phyloP scores from a whole-genome alignment of 257 asterid genomes.

The Handroanthus guayacan region DNA sequence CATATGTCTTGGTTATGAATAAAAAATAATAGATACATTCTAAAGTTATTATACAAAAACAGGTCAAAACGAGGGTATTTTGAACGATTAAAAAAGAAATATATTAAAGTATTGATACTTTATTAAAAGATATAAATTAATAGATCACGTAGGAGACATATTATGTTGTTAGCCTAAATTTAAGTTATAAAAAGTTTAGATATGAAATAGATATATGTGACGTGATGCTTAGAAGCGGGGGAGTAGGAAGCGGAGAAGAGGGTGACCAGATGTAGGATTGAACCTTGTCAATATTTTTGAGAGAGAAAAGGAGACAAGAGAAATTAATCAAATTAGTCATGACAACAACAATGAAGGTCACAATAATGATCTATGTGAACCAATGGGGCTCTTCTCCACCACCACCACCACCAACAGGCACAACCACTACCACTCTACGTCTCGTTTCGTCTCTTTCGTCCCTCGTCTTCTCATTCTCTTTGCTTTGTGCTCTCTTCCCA shows the following conservation, averaged over 20 bases:
- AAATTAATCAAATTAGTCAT: not conserved
- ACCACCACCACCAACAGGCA: conserved; percentile 21
- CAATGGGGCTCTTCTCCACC: conserved; percentile 45
- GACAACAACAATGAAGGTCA: not conserved
- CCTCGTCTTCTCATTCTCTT: conserved; percentile 53
- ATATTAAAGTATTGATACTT: too few species aligned
- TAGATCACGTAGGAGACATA: too few species aligned
- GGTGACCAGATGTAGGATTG: conserved; percentile 1
- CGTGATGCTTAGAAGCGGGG: conserved; percentile 3
- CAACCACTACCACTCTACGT: not conserved
- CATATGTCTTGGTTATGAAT: too few species aligned
- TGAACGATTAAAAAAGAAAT: too few species aligned
- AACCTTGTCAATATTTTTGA: conserved; percentile 24
- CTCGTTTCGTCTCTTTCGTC: conserved; percentile 28
- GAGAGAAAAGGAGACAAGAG: conserved; percentile 13
- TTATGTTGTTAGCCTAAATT: too few species aligned
- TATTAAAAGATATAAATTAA: too few species aligned
- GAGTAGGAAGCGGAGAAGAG: conserved; percentile 36
- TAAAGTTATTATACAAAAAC: too few species aligned
- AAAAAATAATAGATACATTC: too few species aligned
- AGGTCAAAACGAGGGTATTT: too few species aligned
- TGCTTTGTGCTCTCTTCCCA: conserved; percentile 41
- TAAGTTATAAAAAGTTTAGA: too few species aligned
- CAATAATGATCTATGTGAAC: not conserved
- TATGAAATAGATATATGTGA: too few species aligned